Conservation (phyloP, 1,284 basidiomycete genomes). For the Melampsora abietis-canadensis region DNA sequence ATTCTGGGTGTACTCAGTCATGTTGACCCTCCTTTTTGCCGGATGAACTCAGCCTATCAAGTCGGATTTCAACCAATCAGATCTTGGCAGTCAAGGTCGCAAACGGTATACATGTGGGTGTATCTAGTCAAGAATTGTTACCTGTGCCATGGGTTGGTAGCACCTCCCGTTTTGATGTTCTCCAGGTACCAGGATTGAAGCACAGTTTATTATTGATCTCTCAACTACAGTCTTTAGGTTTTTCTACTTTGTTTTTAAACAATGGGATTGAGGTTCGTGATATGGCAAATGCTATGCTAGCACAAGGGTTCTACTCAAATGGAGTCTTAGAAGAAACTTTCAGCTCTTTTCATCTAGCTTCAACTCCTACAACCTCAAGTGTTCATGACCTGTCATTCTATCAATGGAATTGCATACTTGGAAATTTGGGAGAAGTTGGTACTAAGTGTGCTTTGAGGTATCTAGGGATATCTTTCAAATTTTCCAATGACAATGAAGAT, state of each 20-base stretch:
- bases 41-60: neutral
- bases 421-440: neutral
- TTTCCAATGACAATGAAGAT: neutral
- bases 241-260: neutral
- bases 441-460: neutral
- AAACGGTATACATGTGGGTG: too few relatives aligned
- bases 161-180: neutral
- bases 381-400: neutral
- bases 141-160: neutral
- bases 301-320: too few relatives aligned
- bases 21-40: neutral
- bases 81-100: too few relatives aligned
- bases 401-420: neutral
- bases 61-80: too few relatives aligned
- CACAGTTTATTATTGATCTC: neutral
- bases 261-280: too few relatives aligned
- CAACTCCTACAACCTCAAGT: too few relatives aligned
- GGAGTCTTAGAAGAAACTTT: too few relatives aligned
- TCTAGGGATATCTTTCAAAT: neutral
- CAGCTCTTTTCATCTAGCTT: too few relatives aligned
- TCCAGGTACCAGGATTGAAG: neutral
- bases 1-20: neutral
- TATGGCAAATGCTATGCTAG: too few relatives aligned
- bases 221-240: neutral
- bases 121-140: too few relatives aligned